Conservation (phyloP, 805 yeast genomes). For the Saturnispora dispora region DNA sequence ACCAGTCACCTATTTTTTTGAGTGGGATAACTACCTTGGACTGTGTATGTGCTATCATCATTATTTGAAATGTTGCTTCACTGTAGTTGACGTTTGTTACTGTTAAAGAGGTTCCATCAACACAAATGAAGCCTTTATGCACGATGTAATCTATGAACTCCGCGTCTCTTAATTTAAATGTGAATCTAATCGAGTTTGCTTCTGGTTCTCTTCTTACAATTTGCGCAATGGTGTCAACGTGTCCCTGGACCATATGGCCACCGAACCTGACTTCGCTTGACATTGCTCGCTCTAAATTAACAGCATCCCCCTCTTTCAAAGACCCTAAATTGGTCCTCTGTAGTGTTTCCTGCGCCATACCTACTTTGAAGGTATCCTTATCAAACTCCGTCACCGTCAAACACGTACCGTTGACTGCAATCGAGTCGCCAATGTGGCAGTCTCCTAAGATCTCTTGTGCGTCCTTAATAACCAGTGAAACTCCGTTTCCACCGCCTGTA, state of each 20-base stretch:
- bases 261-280: conserved; percentile 75
- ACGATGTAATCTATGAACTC: conserved; percentile 67
- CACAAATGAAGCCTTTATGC: conserved; percentile 86
- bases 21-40: conserved; percentile 62
- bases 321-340: conserved; percentile 68
- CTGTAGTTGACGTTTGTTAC: conserved; percentile 67
- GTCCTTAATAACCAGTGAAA: conserved; percentile 55
- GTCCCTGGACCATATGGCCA: conserved; percentile 98
- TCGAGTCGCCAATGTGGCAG: conserved; percentile 90
- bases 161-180: conserved; percentile 60
- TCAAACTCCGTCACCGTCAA: conserved; percentile 81
- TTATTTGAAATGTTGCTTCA: conserved; percentile 57
- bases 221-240: conserved; percentile 80
- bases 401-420: conserved; percentile 83
- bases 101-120: conserved; percentile 92
- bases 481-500: conserved; percentile 62
- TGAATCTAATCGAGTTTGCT: conserved; percentile 67
- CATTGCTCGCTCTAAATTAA: conserved; percentile 90
- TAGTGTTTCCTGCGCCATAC: conserved; percentile 87
- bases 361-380: conserved; percentile 64
- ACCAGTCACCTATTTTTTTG: conserved; percentile 52
- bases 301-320: conserved; percentile 48
- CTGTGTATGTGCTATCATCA: conserved; percentile 91
- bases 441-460: conserved; percentile 60
- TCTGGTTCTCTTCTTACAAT: conserved; percentile 49